A percentile compares a stretch with the other conserved stretches of the same genome.
Conservation (phyloP, 2,329 filamentous ascomycete genomes). For the Cladophialophora psammophila region DNA sequence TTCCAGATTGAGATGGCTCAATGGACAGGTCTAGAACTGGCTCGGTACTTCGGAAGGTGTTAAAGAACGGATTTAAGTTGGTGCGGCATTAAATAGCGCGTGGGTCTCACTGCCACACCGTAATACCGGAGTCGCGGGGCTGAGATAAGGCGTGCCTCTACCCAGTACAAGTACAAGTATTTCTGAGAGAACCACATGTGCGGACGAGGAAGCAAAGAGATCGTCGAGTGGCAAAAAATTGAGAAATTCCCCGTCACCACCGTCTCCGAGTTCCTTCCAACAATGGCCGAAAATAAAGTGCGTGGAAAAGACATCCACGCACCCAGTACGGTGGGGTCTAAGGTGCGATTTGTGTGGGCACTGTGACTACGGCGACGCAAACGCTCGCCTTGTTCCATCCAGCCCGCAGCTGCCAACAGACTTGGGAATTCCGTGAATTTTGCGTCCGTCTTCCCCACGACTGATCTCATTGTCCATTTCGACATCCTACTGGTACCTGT, state of each 20-base stretch:
- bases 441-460: constrained; percentile 23
- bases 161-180: too few species aligned
- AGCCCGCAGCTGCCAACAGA: constrained; percentile 28
- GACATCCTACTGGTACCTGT: constrained; percentile 11
- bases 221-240: background rate
- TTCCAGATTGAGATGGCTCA: background rate
- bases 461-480: constrained; percentile 28
- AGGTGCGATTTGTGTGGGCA: background rate
- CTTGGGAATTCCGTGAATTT: constrained; percentile 14
- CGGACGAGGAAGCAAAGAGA: background rate
- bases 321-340: background rate
- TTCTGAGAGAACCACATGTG: too few species aligned
- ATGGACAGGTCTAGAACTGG: background rate
- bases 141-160: background rate
- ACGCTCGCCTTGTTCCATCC: background rate
- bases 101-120: background rate
- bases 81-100: background rate
- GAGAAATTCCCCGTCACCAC: background rate
- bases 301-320: too few species aligned
- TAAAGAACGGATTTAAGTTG: background rate
- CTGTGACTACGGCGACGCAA: background rate
- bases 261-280: background rate
- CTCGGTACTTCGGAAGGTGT: background rate
- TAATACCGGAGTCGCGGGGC: background rate
- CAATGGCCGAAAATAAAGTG: background rate